A percentile compares a stretch with the other conserved stretches of the same genome.
phyloP scores from a whole-genome alignment of 1,139 yeast genomes.

The Suhomyces atakaporum region DNA sequence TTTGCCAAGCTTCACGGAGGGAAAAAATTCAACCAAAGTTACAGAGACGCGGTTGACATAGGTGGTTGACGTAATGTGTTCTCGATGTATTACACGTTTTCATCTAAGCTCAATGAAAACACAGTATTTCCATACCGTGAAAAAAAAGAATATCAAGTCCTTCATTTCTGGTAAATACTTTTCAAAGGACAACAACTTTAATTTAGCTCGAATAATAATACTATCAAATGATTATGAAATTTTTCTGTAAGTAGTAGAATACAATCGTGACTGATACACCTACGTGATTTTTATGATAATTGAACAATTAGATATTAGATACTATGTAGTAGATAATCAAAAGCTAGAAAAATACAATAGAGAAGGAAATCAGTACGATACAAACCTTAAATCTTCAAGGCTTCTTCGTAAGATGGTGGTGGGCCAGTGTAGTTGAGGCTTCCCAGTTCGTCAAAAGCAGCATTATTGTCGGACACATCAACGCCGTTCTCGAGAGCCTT shows the following conservation, averaged over 20 bases:
- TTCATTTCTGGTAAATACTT: too few species aligned
- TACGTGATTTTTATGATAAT: too few species aligned
- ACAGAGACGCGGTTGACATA: constrained; percentile 10
- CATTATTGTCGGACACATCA: constrained; percentile 58
- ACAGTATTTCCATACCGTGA: too few species aligned
- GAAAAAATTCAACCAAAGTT: constrained; percentile 15
- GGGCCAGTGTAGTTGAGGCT: constrained; percentile 54
- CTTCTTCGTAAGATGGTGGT: constrained; percentile 60
- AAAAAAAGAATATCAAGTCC: too few species aligned
- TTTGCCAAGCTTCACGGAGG: constrained; percentile 18
- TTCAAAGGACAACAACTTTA: too few species aligned
- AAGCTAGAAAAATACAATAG: neutral
- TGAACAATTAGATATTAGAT: neutral
- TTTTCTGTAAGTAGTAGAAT: too few species aligned
- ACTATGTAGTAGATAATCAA: neutral
- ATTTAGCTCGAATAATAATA: too few species aligned
- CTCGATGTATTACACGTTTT: too few species aligned
- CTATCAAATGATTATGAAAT: too few species aligned
- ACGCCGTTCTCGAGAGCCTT: constrained; percentile 58
- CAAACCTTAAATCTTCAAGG: constrained; percentile 34
- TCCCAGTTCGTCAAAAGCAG: constrained; percentile 59
- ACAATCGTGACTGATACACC: too few species aligned
- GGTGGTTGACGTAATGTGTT: too few species aligned
- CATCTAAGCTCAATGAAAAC: too few species aligned
- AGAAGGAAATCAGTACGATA: neutral